Percentiles rank a stretch among this genome's conserved stretches.
Conservation (phyloP, 805 yeast genomes). For the Tetrapisispora arboricola region DNA sequence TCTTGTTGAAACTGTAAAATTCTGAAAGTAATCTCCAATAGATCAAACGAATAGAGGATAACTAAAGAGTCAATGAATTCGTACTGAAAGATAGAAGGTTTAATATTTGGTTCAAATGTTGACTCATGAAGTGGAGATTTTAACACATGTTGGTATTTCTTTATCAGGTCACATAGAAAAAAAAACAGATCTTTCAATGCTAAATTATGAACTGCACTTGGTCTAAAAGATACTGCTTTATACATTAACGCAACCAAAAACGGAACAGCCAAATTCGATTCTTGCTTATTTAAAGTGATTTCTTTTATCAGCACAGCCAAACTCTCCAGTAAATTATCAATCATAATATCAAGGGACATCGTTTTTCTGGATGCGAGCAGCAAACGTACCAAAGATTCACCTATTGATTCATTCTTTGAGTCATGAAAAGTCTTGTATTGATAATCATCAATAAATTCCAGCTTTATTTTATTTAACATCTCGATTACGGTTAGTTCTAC, state of each 20-base stretch:
- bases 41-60: conserved; percentile 43
- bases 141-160: conserved; percentile 18
- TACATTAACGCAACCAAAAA: conserved; percentile 49
- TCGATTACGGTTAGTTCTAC: conserved; percentile 21
- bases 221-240: conserved; percentile 46
- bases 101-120: conserved; percentile 16
- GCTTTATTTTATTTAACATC: conserved; percentile 15
- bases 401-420: conserved; percentile 17
- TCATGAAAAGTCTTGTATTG: conserved; percentile 10
- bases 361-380: conserved; percentile 12
- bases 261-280: conserved; percentile 36
- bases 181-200: conserved; percentile 28
- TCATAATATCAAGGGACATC: conserved; percentile 17
- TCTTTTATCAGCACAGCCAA: conserved; percentile 22
- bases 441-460: conserved; percentile 12
- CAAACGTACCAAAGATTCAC: conserved; percentile 14
- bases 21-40: conserved; percentile 38
- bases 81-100: conserved; percentile 33
- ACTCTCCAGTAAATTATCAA: conserved; percentile 18
- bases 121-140: conserved; percentile 17
- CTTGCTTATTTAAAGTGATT: conserved; percentile 17
- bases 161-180: conserved; percentile 21
- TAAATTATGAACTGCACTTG: conserved; percentile 43
- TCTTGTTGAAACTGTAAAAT: conserved; percentile 15
- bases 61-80: conserved; percentile 42